These are phyloP conservation scores for Aspergillus tamarii DNA, from an alignment of 2,329 filamentous ascomycete species.

Conservation along the genomic window DNA sequence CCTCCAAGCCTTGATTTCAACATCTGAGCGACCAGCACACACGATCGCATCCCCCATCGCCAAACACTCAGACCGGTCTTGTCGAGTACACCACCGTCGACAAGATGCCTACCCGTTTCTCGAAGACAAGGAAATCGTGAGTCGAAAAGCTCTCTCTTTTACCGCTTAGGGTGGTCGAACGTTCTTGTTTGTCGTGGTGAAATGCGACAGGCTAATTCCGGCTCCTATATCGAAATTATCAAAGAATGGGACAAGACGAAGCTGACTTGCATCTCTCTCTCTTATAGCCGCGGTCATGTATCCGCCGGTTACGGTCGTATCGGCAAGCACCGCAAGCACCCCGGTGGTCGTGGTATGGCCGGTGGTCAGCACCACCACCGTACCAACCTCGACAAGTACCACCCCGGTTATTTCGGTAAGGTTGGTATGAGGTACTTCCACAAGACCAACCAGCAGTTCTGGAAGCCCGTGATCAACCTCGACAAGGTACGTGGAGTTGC, in stretches of 20 bases:
- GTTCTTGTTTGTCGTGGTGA: constrained; percentile 13
- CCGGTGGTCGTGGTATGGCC: constrained; percentile 80
- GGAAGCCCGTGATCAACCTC: constrained; percentile 98
- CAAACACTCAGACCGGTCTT: constrained; percentile 42
- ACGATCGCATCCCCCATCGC: constrained; percentile 40
- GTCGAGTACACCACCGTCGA: constrained; percentile 45
- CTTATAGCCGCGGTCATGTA: constrained; percentile 85
- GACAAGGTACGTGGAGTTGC: constrained; percentile 74
- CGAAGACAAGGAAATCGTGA: constrained; percentile 55
- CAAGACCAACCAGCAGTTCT: constrained; percentile 92
- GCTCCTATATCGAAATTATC: neutral
- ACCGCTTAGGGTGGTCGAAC: constrained; percentile 21
- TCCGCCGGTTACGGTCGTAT: constrained; percentile 97
- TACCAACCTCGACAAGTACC: constrained; percentile 91
- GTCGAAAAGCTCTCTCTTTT: constrained; percentile 34
- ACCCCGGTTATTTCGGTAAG: constrained; percentile 99
- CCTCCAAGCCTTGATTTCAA: constrained; percentile 39
- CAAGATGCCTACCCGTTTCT: constrained; percentile 57
- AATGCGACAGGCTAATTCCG: constrained; percentile 15
- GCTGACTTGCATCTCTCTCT: constrained; percentile 21
- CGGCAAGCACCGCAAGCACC: constrained; percentile 97
- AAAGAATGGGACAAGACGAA: constrained; percentile 7
- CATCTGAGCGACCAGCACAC: constrained; percentile 35
- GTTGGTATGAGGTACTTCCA: constrained; percentile 96
- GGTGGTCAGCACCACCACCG: constrained; percentile 99